Evolutionary conservation across 257 asterid species (phyloP), one percentile per base, ranked within the genome.

Genomic region (Ajuga chamaepitys): DNA sequence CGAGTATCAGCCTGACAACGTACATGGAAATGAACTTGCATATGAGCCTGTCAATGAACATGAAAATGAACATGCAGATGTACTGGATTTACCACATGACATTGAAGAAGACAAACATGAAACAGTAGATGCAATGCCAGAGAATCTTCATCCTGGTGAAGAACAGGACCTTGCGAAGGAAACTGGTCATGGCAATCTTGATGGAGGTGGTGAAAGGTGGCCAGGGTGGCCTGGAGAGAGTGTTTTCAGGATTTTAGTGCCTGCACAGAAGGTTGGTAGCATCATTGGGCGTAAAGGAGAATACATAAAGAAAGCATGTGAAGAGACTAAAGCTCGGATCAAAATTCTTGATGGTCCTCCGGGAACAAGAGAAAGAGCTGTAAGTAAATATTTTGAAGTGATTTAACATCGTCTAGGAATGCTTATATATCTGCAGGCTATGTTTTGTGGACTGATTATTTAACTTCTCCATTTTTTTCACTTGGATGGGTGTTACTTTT

Each of bases 191-290:
- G 16, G 9, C 24, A 4, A 8, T 28, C 10, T 61, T 26, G 62
- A 70, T 66, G 85, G 70, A 67, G 85, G 77, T 46, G 80, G 73
- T 48, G 88, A 83, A 41, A 88, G 82, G 80, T 88, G 97, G 97
- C 95, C 95, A 25, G 97, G 97, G 24, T 90, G 97, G 97, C 96
- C 96, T 57, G 96, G 97, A 56, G 96, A 90, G 78, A 82, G 88
- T 55, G 78, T 90, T 44, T 90, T 83, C 71, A 85, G 97, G 67
- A 83, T 90, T 77, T 57, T 90, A 81, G 96, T 90, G 20, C 97
- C 96, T 59, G 81, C 92, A 32, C 95, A 90, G 66, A 90, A 90
- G 81, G 97, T 90, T 69, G 96, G 96, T 56, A 69, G 95, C 70
- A 86, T 90, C 70, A 90, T 90, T 80, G 97, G 97, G 46, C 96